A percentile compares a stretch with the other conserved stretches of the same genome.
Evolutionary conservation across 257 asterid genomes (phyloP).

Genomic region (Ilex aquifolium): DNA sequence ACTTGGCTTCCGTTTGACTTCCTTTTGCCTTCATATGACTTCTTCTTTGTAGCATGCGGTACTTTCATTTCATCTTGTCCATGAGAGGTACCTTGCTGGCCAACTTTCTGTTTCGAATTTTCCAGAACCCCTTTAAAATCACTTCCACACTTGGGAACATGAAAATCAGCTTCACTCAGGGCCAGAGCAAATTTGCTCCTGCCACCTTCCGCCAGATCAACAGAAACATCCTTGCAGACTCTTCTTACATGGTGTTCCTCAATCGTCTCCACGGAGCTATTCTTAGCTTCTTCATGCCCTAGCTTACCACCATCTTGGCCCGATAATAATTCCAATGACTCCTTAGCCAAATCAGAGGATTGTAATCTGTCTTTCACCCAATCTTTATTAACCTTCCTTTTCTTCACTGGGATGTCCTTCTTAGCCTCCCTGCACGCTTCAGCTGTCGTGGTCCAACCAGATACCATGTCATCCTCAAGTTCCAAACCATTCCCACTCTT

Average conservation of each 20-base stretch:
- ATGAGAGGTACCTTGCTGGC: slow-evolving; percentile 21
- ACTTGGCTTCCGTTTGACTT: slow-evolving; percentile 38
- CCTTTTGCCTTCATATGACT: slow-evolving; percentile 38
- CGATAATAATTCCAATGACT: slow-evolving; percentile 24
- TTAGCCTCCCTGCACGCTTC: slow-evolving; percentile 19
- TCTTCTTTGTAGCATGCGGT: slow-evolving; percentile 26
- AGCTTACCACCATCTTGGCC: slow-evolving; percentile 25
- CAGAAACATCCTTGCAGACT: slow-evolving; percentile 23
- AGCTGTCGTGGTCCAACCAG: slow-evolving; percentile 10
- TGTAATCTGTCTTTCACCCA: slow-evolving; percentile 22
- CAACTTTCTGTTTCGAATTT: slow-evolving; percentile 24
- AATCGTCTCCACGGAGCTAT: slow-evolving; percentile 31
- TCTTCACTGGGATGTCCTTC: slow-evolving; percentile 28
- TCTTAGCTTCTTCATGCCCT: slow-evolving; percentile 27
- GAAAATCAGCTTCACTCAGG: slow-evolving; percentile 22
- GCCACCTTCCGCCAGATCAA: slow-evolving; percentile 26
- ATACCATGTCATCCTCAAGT: slow-evolving; percentile 22
- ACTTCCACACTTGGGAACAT: slow-evolving; percentile 30
- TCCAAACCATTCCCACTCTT: slow-evolving; percentile 19
- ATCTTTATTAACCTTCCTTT: slow-evolving; percentile 32
- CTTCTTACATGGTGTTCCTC: slow-evolving; percentile 4
- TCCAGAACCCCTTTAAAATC: slow-evolving; percentile 20
- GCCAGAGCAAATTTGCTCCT: slow-evolving; percentile 22
- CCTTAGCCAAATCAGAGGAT: slow-evolving; percentile 1
- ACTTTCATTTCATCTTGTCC: slow-evolving; percentile 25